Evolutionary conservation across 257 asterid genomes (phyloP), one percentile per base, ranked within the genome.

Genomic region (Buddleja alternifolia): DNA sequence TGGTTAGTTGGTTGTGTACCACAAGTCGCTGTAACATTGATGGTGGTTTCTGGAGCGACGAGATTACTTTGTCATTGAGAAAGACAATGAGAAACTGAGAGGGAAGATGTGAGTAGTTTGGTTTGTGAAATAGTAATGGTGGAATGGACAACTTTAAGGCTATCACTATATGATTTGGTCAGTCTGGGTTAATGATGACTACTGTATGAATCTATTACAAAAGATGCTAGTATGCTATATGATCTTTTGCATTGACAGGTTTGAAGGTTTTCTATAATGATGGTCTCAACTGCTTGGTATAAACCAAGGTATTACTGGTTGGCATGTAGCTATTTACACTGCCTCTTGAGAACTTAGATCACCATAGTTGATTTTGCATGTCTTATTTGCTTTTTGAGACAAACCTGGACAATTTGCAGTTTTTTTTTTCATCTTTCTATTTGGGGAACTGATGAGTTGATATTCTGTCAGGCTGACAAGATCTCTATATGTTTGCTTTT

Each of bases 401-500:
- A 34, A 62, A 25, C 62, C 32, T 63, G 69, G 47, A 42, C 41
- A 4, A n/a, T 17, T 17, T 40, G 40, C 39, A 34, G 39, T 25
- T 42, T 10, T 46, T 9, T 25, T 20, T 48, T 29, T 67, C 59
- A 68, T 51, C n/a, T 46, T 67, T 37, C 12, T 25, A 17, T 29
- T 34, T 58, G 44, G 63, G 42, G 40, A 25, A 10, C 21, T 60
- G 29, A 20, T 36, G 32, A 16, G 25, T 50, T 65, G 55, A 12
- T 53, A 39, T 66, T 34, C 40, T 36, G 10, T 60, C 29, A 67
- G 40, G 60, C 69, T 70, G 57, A 75, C 32, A 47, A 53, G 12
- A 51, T 67, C 63, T 69, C 52, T 40, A 48, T 57, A 46, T 40
- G 23, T 69, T 65, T 60, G 52, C 42, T 71, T 72, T 79, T 74